Evolutionary conservation across 169 alveolate species (phyloP).

Genomic region (Fabrea salina): DNA sequence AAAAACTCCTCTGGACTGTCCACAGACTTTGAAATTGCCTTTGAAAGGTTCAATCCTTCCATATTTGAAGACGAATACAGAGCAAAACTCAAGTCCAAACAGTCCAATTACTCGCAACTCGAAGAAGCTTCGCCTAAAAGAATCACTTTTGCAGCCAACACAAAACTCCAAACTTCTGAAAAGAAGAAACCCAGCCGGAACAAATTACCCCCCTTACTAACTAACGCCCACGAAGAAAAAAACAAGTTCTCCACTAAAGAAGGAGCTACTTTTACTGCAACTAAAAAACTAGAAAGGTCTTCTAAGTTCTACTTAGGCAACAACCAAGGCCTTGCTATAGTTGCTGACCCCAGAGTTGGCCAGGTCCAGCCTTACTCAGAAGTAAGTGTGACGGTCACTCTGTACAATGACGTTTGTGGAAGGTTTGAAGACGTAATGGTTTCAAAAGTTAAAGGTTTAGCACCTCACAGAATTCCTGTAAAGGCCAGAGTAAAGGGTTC

Average conservation of each 20-base stretch:
- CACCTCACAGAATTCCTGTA: slow-evolving; percentile 71
- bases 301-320: slow-evolving; percentile 73
- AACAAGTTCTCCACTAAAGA: slow-evolving; percentile 76
- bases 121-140: neutral
- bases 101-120: neutral
- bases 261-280: slow-evolving; percentile 80
- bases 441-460: slow-evolving; percentile 71
- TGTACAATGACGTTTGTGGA: slow-evolving; percentile 84
- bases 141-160: neutral
- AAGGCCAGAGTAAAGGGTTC: slow-evolving; percentile 76
- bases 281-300: slow-evolving; percentile 77
- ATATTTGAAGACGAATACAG: neutral
- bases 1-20: slow-evolving; percentile 31
- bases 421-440: slow-evolving; percentile 69
- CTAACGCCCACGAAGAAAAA: slow-evolving; percentile 79
- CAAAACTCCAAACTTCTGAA: neutral
- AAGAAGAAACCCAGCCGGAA: neutral
- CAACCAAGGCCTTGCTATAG: slow-evolving; percentile 83
- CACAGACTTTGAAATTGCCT: neutral
- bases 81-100: neutral
- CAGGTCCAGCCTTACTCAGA: slow-evolving; percentile 75
- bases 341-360: slow-evolving; percentile 79
- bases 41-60: slow-evolving; percentile 14
- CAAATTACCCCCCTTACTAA: slow-evolving; percentile 48
- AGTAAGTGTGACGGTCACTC: slow-evolving; percentile 65